Conservation (phyloP, 2,329 filamentous ascomycete species). For the Paecilomyces niveus region DNA sequence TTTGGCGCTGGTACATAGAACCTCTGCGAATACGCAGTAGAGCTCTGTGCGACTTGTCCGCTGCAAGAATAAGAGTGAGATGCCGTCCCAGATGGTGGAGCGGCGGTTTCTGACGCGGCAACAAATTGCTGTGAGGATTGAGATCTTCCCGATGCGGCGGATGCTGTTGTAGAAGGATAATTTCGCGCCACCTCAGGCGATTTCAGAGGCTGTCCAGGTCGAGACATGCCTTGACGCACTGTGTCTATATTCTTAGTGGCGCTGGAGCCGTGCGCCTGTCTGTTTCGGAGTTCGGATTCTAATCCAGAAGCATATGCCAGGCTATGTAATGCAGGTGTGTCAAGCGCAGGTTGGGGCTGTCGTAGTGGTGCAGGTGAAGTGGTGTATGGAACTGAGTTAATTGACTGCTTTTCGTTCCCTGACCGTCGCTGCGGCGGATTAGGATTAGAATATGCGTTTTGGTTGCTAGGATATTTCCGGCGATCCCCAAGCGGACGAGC, state of each 20-base stretch:
- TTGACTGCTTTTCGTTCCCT: neutral
- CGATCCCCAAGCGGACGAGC: neutral
- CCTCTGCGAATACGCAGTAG: neutral
- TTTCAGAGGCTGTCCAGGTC: neutral
- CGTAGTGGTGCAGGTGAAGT: neutral
- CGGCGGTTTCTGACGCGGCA: neutral
- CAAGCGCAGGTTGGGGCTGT: neutral
- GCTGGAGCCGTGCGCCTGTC: constrained; percentile 4
- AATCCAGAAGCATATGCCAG: constrained; percentile 16
- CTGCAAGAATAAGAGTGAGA: neutral
- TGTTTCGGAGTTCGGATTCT: constrained; percentile 7
- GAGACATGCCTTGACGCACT: neutral
- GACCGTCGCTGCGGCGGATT: neutral
- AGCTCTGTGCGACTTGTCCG: neutral
- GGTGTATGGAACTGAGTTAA: neutral
- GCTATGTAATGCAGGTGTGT: constrained; percentile 12
- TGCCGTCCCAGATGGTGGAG: neutral
- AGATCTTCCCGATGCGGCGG: neutral
- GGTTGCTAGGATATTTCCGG: neutral
- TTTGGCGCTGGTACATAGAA: neutral
- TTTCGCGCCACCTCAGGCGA: neutral
- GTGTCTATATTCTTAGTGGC: neutral
- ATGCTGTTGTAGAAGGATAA: neutral
- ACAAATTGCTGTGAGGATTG: neutral
- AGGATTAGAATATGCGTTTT: neutral